Evolutionary conservation across 2,329 filamentous ascomycete genomes (phyloP).

Genomic region (Epichloe festucae): DNA sequence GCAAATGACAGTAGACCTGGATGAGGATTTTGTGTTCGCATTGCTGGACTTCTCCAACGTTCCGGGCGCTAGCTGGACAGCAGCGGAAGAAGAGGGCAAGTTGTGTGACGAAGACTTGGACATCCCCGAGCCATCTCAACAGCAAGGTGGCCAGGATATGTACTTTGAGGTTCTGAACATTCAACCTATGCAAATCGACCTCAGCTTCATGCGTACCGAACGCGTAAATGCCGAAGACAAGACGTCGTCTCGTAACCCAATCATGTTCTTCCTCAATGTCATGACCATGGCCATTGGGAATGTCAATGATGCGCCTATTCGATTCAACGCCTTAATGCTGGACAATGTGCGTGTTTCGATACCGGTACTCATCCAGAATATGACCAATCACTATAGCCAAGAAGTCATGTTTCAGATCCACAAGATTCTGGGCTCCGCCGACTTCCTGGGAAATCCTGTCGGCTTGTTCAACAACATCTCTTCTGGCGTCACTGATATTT

Average conservation of each 20-base stretch:
- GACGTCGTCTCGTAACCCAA: constrained; percentile 74
- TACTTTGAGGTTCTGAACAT: constrained; percentile 97
- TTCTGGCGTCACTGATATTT: constrained; percentile 93
- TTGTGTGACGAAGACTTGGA: constrained; percentile 83
- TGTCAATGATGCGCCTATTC: constrained; percentile 91
- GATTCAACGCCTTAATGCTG: constrained; percentile 83
- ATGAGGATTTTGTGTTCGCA: constrained; percentile 96
- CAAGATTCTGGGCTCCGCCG: constrained; percentile 90
- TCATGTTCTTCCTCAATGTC: constrained; percentile 98
- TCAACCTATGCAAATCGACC: constrained; percentile 93
- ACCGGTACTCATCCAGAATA: constrained; percentile 68
- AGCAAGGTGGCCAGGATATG: constrained; percentile 79
- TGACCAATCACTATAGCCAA: constrained; percentile 92
- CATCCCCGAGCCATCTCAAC: constrained; percentile 79
- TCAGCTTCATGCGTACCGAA: constrained; percentile 95
- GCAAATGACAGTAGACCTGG: constrained; percentile 95
- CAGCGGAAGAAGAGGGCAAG: constrained; percentile 59
- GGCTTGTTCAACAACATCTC: constrained; percentile 97
- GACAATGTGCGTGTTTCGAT: constrained; percentile 92
- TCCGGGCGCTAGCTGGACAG: constrained; percentile 68
- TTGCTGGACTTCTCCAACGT: constrained; percentile 91
- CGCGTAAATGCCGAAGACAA: constrained; percentile 94
- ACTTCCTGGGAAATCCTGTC: constrained; percentile 95
- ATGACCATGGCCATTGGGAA: constrained; percentile 99
- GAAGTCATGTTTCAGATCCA: constrained; percentile 93